Evolutionary conservation across 495 filamentous ascomycete species (phyloP), one percentile per base, ranked within the genome.

Genomic region (Podospora didyma): DNA sequence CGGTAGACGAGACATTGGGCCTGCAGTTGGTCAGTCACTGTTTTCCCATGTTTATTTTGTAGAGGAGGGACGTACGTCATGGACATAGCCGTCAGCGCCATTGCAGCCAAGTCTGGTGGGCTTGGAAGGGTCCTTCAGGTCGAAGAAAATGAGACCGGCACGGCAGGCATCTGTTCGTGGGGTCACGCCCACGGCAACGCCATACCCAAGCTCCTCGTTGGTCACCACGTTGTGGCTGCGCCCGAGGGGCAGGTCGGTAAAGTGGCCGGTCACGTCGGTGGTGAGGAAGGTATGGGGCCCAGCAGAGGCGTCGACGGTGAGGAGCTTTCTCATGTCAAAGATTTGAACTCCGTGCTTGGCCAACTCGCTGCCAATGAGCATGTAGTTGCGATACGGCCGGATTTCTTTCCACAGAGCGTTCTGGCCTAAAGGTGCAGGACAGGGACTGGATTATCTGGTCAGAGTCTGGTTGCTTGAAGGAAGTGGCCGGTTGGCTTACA

Each of bases 1-100:
- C 71, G 73, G 72, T 85, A 86, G 52, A 78, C 63, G 20, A 86
- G 62, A 58, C 82, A 85, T 60, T 85, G 82, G 0, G 82, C 81
- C 39, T 42, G n/a, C 16, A 0, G 39, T 17, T 17, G n/a, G 12
- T 42, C 3, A 14, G 39, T 42, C n/a, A 2, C 37, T 17, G n/a
- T 17, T 42, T 2, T 42, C 31, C 23, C 7, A 12, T 9, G 26
- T 6, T 2, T 16, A 14, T 4, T 31, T 9, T 4, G 9, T 4
- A 7, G 9, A 53, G 37, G 2, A 11, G 7, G 26, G 48, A 42
- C 39, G 5, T 5, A 42, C 39, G 59, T 84, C 82, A 59, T 84
- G 82, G 21, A 83, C 80, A 60, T 85, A 85, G 56, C 82, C 82
- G 64, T 83, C 82, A 17, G 68, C 63, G 14, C 71, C 65, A 19